Evolutionary conservation across 371 early-diverging fungal genomes (phyloP).

Genomic region (Rhizomucor pusillus): DNA sequence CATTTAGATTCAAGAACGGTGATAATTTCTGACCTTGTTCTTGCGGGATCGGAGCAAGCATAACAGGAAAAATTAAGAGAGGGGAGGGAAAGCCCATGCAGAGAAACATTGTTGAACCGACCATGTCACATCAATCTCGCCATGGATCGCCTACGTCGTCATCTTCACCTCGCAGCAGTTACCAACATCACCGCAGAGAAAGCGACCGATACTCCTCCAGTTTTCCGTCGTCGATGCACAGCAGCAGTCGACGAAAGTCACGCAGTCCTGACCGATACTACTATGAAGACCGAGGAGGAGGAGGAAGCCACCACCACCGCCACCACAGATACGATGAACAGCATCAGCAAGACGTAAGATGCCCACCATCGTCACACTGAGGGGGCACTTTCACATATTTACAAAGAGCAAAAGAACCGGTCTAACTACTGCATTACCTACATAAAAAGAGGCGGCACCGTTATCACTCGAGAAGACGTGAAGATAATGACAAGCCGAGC

Average conservation of each 20-base stretch:
- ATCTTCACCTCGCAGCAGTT: neutral
- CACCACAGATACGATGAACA: neutral
- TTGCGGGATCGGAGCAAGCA: too few relatives aligned
- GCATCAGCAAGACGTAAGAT: slow-evolving; percentile 15
- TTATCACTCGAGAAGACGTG: neutral
- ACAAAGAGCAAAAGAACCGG: neutral
- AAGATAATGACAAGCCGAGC: slow-evolving; percentile 3
- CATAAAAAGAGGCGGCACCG: slow-evolving; percentile 7
- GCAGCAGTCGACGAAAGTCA: slow-evolving; percentile 3
- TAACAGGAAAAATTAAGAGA: too few relatives aligned
- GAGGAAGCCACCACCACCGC: neutral
- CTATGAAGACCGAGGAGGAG: neutral
- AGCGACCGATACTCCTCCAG: neutral
- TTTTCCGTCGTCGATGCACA: too few relatives aligned
- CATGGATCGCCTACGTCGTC: neutral
- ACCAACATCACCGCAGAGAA: neutral
- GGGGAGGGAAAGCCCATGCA: too few relatives aligned
- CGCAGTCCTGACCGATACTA: slow-evolving; percentile 3
- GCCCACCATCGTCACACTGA: neutral
- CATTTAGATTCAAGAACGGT: too few relatives aligned
- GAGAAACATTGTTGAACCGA: too few relatives aligned
- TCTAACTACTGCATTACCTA: slow-evolving; percentile 4
- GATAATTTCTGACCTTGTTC: too few relatives aligned
- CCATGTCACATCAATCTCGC: too few relatives aligned
- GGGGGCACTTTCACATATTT: neutral